phyloP scores from a whole-genome alignment of 495 filamentous ascomycete species.

The Halenospora varia region DNA sequence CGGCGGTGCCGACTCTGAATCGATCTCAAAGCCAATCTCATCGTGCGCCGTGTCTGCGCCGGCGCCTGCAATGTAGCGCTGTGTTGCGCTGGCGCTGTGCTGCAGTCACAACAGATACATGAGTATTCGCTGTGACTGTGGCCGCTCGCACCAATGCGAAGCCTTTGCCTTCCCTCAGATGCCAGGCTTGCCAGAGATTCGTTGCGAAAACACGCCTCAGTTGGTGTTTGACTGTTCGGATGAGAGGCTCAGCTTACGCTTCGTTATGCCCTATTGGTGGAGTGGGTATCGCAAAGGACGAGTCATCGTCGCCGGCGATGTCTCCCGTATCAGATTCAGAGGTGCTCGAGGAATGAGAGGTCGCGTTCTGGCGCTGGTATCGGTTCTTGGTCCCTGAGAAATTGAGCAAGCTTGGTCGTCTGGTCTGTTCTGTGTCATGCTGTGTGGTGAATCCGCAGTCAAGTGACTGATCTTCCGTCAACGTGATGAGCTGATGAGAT shows the following conservation, averaged over 20 bases:
- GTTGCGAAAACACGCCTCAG: constrained; percentile 6
- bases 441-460: too few species aligned
- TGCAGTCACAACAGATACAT: too few species aligned
- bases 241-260: constrained; percentile 12
- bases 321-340: constrained; percentile 12
- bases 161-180: neutral
- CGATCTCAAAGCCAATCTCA: too few species aligned
- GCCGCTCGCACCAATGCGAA: neutral
- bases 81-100: too few species aligned
- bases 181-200: too few species aligned
- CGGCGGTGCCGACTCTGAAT: too few species aligned
- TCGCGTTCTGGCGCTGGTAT: constrained; percentile 16
- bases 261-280: constrained; percentile 4
- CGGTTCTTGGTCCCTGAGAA: neutral
- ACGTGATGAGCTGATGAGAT: too few species aligned
- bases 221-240: constrained; percentile 5
- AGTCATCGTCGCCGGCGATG: constrained; percentile 11
- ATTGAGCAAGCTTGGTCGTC: constrained; percentile 3
- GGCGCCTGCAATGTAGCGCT: too few species aligned
- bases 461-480: neutral
- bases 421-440: neutral
- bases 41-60: too few species aligned
- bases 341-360: constrained; percentile 18
- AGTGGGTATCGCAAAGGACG: constrained; percentile 12
- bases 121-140: too few species aligned